Evolutionary conservation across 2,329 filamentous ascomycete species (phyloP), one percentile per base, ranked within the genome.

Genomic region (Elsinoe necatrix): DNA sequence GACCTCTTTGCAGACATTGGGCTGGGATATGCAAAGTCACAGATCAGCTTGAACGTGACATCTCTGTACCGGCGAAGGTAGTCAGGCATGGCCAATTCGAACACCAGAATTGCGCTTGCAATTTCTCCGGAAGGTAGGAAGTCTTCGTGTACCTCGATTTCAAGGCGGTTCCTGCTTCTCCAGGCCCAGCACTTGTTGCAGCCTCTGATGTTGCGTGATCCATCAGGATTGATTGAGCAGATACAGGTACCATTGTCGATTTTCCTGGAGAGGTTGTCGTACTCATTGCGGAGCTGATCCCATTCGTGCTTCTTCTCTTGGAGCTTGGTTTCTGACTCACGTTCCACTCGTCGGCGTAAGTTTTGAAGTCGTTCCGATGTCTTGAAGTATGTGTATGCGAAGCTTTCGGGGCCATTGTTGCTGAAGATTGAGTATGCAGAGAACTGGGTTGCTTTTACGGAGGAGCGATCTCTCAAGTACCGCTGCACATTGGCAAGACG

Each of bases 1-100:
- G 41, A 64, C 51, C 1, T 20, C 39, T 42, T 54, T 1, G 31
- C n/a, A 2, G 39, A 2, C 34, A 39, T 21, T 2, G 45, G 56
- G 58, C 34, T 61, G 37, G 65, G 67, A 29, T 67, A 60, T 1
- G 63, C 73, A 9, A 80, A 60, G 2, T 55, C 61, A 2, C 65
- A 63, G 0, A 80, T 20, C 2, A 82, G 71, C 2, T 61, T 63
- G 77, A 77, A 82, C 0, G 77, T 80, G 3, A 71, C 68, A 56
- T 80, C 73, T 11, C 81, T 72, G 63, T 82, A 85, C 0, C 67
- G 65, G 1, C 68, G 67, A 20, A 81, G 74, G 3, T 67, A 67
- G 2, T 61, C 29, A 0, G 81, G 80, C 20, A 71, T 69, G 0
- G 55, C 59, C 0, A 83, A 65, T 59, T 84, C 81, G 52, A 83